Evolutionary conservation across 306 rosid genomes (phyloP), one percentile per base, ranked within the genome.

Genomic region (Rubus parviflorus): DNA sequence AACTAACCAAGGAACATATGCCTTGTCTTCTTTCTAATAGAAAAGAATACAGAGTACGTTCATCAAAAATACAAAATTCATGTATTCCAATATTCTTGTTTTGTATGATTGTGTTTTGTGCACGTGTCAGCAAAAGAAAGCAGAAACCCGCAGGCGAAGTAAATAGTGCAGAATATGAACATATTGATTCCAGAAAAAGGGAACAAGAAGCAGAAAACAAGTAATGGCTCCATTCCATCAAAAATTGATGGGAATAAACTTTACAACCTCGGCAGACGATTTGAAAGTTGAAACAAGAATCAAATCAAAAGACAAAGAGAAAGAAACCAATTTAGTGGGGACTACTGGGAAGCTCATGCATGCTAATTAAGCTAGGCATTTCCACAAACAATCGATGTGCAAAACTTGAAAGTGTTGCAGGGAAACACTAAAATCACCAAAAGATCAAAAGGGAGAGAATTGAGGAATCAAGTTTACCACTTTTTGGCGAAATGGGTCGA

Each of bases 1-100:
- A 60, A 60, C 65, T 60, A 60, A 60, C 65, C 41, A 60, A 60
- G 22, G 65, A 60, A 25, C 40, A 60, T 60, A 60, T 56, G 62
- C 62, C 62, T 8, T 8, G 35, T 8, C 4, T 35, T 20, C 62
- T 56, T 56, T 56, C 35, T 23, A 56, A 56, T 56, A 56, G 30
- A 56, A 56, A 1, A 56, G 30, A n/a, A 56, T 8, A 20, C 62
- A 60, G 40, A 60, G 65, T 60, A 60, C 40, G 11, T 60, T 60
- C 65, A 60, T 25, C 65, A 42, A 14, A 58, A 23, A 10, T 10
- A 60, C 40, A 9, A 60, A 60, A 25, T 12, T 35, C 37, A 25
- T 60, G 40, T 25, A 22, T 25, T 60, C 65, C 65, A 23, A 25
- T 60, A 60, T 60, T 60, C 65, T 23, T 60, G 16, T 9, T 23